Percentiles rank a stretch among this genome's conserved stretches.
Evolutionary conservation across 2,329 filamentous ascomycete genomes (phyloP).

Genomic region (Pseudogymnoascus sp.): DNA sequence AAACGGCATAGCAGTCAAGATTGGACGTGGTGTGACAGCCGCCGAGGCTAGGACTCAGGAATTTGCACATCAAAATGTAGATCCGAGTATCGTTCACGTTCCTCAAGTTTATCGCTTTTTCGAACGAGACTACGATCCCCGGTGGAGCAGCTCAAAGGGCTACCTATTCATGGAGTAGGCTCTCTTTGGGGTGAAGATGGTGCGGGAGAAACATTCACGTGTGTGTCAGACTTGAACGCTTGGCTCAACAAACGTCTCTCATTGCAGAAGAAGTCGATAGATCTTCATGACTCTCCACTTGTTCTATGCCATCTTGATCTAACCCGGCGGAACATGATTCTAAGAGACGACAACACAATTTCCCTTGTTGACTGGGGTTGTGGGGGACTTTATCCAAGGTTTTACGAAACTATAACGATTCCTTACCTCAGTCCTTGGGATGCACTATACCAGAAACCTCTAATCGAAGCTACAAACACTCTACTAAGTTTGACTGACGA

Average conservation of each 20-base stretch:
- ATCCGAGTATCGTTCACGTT: conserved; percentile 20
- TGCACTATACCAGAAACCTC: conserved; percentile 15
- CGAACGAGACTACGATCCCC: background rate
- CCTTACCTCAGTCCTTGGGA: conserved; percentile 18
- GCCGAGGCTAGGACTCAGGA: conserved; percentile 21
- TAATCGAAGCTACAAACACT: conserved; percentile 15
- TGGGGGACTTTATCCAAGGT: conserved; percentile 22
- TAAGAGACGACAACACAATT: conserved; percentile 20
- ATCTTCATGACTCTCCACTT: conserved; percentile 21
- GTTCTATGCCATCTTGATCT: conserved; percentile 26
- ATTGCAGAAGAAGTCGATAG: conserved; percentile 11
- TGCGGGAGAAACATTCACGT: background rate
- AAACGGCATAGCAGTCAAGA: conserved; percentile 18
- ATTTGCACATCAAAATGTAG: conserved; percentile 17
- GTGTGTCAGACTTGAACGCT: background rate
- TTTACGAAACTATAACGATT: conserved; percentile 22
- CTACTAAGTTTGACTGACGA: conserved; percentile 19
- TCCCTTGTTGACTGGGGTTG: conserved; percentile 25
- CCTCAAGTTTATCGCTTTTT: conserved; percentile 21
- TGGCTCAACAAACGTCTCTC: background rate
- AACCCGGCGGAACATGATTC: conserved; percentile 24
- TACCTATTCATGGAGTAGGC: conserved; percentile 26
- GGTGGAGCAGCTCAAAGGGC: conserved; percentile 11
- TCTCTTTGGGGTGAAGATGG: conserved; percentile 22
- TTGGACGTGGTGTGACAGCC: conserved; percentile 16